These are phyloP conservation scores for Kodamaea neixiangensis DNA, from an alignment of 805 yeast species.

Conservation along the genomic window DNA sequence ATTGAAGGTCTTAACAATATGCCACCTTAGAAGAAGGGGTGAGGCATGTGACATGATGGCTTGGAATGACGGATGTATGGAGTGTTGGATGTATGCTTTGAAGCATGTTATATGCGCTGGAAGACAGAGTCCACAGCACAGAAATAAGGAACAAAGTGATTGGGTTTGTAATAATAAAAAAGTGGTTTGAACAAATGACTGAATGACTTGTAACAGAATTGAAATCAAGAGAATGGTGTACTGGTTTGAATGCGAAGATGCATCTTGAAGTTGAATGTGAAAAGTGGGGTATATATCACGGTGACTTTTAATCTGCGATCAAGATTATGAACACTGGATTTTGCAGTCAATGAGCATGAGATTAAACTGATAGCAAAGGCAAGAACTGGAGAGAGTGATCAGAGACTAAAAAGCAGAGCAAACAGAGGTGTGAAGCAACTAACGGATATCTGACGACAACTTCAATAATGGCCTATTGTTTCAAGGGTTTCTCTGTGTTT, in stretches of 20 bases:
- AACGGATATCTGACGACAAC: too few relatives aligned
- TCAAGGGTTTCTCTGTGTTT: too few relatives aligned
- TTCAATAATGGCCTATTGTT: too few relatives aligned
- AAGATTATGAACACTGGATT: background rate
- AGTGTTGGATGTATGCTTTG: background rate
- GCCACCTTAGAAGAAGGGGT: background rate
- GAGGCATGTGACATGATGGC: background rate
- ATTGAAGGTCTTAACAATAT: background rate
- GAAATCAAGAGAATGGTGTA: background rate
- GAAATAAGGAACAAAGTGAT: background rate
- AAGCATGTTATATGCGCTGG: background rate
- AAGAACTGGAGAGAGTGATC: too few relatives aligned
- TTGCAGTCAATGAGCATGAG: background rate
- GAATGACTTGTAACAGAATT: background rate
- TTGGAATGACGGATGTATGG: background rate
- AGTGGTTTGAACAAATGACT: too few relatives aligned
- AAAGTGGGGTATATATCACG: background rate
- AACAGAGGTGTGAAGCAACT: too few relatives aligned
- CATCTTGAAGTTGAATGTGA: background rate
- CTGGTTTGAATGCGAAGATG: background rate
- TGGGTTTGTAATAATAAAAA: too few relatives aligned
- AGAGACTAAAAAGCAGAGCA: too few relatives aligned
- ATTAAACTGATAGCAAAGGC: background rate
- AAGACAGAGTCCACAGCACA: background rate
- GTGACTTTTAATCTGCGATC: background rate